Percentiles rank a stretch among this genome's conserved stretches.
phyloP scores from a whole-genome alignment of 257 asterid species.

The Handroanthus guayacan region DNA sequence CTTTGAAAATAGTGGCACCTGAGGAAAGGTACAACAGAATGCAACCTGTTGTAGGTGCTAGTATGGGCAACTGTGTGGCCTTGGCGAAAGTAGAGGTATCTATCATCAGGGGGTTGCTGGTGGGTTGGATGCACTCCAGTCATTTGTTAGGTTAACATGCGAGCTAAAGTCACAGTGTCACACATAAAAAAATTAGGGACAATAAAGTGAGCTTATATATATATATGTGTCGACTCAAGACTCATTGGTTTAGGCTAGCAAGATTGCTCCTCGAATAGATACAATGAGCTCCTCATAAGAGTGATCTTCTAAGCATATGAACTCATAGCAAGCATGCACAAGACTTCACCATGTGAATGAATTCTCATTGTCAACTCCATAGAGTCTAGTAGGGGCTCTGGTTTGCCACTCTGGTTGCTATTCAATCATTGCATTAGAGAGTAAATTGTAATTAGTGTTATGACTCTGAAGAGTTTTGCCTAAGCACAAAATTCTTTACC shows the following conservation, averaged over 20 bases:
- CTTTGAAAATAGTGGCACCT: conserved; percentile 5
- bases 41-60: conserved; percentile 11
- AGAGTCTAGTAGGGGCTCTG: conserved; percentile 1
- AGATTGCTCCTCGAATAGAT: neutral
- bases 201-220: neutral
- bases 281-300: neutral
- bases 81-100: conserved; percentile 18
- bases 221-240: neutral
- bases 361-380: conserved; percentile 5
- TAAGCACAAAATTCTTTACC: conserved; percentile 6
- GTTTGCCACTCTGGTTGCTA: neutral
- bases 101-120: neutral
- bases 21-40: neutral
- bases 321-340: neutral
- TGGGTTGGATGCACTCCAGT: neutral
- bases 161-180: conserved; percentile 16
- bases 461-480: neutral
- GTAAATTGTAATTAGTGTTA: neutral
- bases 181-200: neutral
- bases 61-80: conserved; percentile 8
- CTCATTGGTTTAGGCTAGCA: neutral
- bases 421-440: conserved; percentile 1
- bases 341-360: neutral
- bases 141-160: conserved; percentile 8
- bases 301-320: neutral